Conservation (phyloP, 495 filamentous ascomycete species). For the Podospora fimiseda region DNA sequence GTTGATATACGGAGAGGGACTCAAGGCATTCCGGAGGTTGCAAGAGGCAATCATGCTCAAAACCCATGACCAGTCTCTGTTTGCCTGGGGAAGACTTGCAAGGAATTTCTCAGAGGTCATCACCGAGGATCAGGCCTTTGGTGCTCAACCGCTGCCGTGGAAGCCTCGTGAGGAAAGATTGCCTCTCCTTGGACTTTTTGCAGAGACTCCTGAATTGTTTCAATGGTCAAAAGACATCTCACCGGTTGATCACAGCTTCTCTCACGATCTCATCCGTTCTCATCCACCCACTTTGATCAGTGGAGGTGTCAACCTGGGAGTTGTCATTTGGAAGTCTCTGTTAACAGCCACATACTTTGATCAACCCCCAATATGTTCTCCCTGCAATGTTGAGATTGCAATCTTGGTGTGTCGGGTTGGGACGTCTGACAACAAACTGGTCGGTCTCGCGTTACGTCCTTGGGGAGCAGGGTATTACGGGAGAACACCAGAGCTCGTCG, state of each 20-base stretch:
- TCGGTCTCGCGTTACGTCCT: neutral
- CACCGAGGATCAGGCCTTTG: neutral
- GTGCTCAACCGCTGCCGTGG: neutral
- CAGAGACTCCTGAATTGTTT: neutral
- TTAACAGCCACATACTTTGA: neutral
- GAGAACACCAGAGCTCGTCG: no score
- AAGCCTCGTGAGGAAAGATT: neutral
- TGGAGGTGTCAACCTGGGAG: neutral
- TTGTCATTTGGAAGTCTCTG: neutral
- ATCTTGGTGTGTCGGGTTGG: neutral
- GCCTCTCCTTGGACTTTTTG: neutral
- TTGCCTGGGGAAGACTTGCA: neutral
- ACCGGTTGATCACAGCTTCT: neutral
- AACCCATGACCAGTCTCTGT: neutral
- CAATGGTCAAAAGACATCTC: neutral
- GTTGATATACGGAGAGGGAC: slow-evolving; percentile 7
- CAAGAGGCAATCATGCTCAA: neutral
- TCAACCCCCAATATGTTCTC: neutral
- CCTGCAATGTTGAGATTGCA: neutral
- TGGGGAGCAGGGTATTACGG: neutral
- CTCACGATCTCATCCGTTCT: no score
- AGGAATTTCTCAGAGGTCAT: neutral
- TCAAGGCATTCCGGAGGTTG: neutral
- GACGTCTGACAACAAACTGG: neutral
- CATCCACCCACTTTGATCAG: neutral